phyloP scores from a whole-genome alignment of 805 yeast genomes.

The Metschnikowia colocasiae region DNA sequence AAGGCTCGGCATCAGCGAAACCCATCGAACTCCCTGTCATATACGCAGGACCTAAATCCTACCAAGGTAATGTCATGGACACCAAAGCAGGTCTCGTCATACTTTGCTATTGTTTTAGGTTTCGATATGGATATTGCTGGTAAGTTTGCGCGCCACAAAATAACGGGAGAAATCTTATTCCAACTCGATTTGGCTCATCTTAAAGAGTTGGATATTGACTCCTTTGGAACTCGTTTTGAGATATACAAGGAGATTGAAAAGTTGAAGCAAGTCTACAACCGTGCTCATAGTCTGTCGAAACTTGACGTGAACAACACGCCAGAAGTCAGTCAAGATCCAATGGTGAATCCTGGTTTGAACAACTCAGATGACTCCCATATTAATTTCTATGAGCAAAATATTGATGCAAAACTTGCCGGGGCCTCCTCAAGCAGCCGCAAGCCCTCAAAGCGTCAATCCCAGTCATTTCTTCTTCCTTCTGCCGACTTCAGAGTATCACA shows the following conservation, averaged over 20 bases:
- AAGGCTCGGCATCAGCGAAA: not conserved
- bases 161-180: constrained; percentile 79
- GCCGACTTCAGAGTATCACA: constrained; percentile 23
- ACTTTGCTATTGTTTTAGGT: constrained; percentile 64
- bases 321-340: constrained; percentile 18
- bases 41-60: constrained; percentile 40
- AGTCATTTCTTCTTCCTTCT: constrained; percentile 39
- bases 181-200: constrained; percentile 82
- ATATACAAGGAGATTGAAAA: constrained; percentile 84
- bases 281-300: constrained; percentile 10
- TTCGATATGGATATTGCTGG: constrained; percentile 73
- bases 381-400: not conserved
- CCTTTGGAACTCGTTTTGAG: constrained; percentile 95
- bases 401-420: not conserved
- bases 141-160: constrained; percentile 81
- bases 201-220: constrained; percentile 86
- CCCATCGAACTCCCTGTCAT: constrained; percentile 12
- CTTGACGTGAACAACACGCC: constrained; percentile 2
- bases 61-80: constrained; percentile 63
- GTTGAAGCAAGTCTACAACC: constrained; percentile 32
- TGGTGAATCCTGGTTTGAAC: constrained; percentile 6
- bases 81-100: constrained; percentile 78
- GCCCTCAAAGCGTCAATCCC: constrained; percentile 14
- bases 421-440: not conserved
- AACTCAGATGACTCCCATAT: constrained; percentile 20